These are phyloP conservation scores for Fusarium bactridioides DNA, from an alignment of 2,329 filamentous ascomycete genomes.

Conservation along the genomic window DNA sequence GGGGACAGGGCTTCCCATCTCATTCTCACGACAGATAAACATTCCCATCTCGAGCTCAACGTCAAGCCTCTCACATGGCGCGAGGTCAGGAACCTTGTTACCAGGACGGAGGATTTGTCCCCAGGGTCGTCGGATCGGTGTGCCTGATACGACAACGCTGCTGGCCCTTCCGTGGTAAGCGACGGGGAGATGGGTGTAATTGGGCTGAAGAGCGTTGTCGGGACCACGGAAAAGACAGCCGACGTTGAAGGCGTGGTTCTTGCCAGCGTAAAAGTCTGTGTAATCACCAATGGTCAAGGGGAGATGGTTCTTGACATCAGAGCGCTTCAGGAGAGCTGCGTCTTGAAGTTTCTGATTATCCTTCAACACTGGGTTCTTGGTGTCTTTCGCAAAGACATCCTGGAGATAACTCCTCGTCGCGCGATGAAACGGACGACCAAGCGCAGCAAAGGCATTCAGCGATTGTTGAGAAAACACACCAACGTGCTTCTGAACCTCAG, in stretches of 20 bases:
- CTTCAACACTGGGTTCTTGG: constrained; percentile 48
- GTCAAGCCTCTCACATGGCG: constrained; percentile 70
- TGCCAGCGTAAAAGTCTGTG: constrained; percentile 83
- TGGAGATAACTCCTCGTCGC: constrained; percentile 76
- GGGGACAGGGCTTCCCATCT: constrained; percentile 70
- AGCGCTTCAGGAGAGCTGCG: constrained; percentile 40
- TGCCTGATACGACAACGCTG: constrained; percentile 78
- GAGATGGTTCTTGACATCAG: constrained; percentile 70
- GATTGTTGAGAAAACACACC: constrained; percentile 40
- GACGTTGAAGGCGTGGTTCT: constrained; percentile 77
- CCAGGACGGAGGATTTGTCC: constrained; percentile 70
- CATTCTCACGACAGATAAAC: constrained; percentile 73
- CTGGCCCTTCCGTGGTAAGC: constrained; percentile 83
- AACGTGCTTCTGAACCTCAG: constrained; percentile 39
- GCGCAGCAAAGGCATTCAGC: constrained; percentile 49
- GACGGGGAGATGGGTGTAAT: constrained; percentile 82
- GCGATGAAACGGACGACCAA: constrained; percentile 74
- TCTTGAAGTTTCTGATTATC: constrained; percentile 47
- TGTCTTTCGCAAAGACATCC: constrained; percentile 65
- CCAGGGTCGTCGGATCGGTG: constrained; percentile 73
- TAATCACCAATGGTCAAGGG: constrained; percentile 84
- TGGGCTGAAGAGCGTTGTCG: constrained; percentile 78
- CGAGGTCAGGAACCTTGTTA: constrained; percentile 60
- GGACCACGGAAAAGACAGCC: constrained; percentile 78
- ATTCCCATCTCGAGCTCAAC: constrained; percentile 82